Evolutionary conservation across 2,329 filamentous ascomycete genomes (phyloP).

Genomic region (Anisogramma anomala): DNA sequence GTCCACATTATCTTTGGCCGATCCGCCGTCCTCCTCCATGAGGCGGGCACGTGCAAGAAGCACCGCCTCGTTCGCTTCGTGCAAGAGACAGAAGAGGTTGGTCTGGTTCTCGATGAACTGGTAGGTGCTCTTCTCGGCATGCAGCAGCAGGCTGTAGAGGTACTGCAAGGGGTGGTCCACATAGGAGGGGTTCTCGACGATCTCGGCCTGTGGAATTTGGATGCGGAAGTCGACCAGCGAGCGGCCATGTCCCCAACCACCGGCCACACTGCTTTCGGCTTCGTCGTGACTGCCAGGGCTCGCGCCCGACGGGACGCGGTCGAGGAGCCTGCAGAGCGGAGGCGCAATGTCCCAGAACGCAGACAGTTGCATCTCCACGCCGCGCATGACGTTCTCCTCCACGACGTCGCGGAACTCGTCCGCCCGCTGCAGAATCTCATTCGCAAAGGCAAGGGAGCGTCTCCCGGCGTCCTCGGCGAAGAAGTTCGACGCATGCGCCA

Average conservation of each 20-base stretch:
- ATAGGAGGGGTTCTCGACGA: conserved; percentile 77
- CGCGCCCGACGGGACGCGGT: conserved; percentile 55
- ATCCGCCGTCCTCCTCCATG: conserved; percentile 49
- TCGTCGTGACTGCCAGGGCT: background rate
- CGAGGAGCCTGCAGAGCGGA: conserved; percentile 62
- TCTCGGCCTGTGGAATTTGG: conserved; percentile 67
- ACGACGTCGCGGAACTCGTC: conserved; percentile 68
- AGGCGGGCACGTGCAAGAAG: conserved; percentile 57
- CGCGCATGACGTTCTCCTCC: conserved; percentile 73
- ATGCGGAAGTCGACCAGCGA: conserved; percentile 50
- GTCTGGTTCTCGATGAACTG: conserved; percentile 95
- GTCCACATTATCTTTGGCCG: conserved; percentile 33
- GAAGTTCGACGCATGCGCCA: conserved; percentile 67
- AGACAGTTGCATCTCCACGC: conserved; percentile 81
- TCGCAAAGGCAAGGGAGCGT: conserved; percentile 58
- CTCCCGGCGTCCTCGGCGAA: conserved; percentile 68
- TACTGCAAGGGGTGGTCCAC: conserved; percentile 77
- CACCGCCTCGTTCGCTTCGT: conserved; percentile 76
- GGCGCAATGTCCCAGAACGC: conserved; percentile 98
- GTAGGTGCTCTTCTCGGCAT: conserved; percentile 85
- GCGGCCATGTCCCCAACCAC: background rate
- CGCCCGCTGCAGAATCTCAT: conserved; percentile 60
- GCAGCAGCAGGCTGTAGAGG: conserved; percentile 70
- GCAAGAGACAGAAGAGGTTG: conserved; percentile 78
- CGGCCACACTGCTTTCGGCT: background rate